Base-by-base conservation (phyloP, 495 filamentous ascomycete genomes). In the Trichoderma asperelloides region DNA sequence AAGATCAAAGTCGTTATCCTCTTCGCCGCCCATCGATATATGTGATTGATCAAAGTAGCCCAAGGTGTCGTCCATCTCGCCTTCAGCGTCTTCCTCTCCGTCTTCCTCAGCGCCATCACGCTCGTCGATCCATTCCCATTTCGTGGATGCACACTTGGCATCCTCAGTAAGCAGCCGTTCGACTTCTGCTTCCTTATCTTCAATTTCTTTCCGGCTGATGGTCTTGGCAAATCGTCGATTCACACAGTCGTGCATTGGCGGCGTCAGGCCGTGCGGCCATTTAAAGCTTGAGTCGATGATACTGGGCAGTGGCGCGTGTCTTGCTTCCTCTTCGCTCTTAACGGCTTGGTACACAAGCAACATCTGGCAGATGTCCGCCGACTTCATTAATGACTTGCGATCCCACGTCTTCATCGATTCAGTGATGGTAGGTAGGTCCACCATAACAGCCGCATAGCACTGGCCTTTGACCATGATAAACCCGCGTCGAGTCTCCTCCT, bases 331-430 rank as follows among this genome's bases (percentile, higher is more conserved):
- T 68, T 98, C 93, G 64, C 77, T 87, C 13, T 81, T 71, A 28
- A 96, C 86, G 40, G 73, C 79, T 3, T 90, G 89, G 66, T 93
- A 83, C 0, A 97, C 89, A 39, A 96, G 78, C 3, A 98, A 81
- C 91, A 99, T 96, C 80, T 99, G 96, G 68, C 89, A 95, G 9
- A 99, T 87, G 77, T 99, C 96, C 3, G 91, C 91, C 4, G 88
- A 89, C 78, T 99, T 99, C 80, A 92, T 93, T 86, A 93, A 95
- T 27, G 88, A 85, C 68, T 89, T 91, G 74, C 88, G 89, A 72
- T 98, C 95, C 89, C 95, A 97, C 65, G 89, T 93, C 78, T 99
- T 99, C 88, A 96, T 96, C 11, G 88, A 89, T 76, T 99, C 95
- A 2, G 96, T 86, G 67, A 99, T 89, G 69, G 89, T 94, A 0